Evolutionary conservation across 2,329 filamentous ascomycete genomes (phyloP).

Genomic region (Verruconis gallopava): DNA sequence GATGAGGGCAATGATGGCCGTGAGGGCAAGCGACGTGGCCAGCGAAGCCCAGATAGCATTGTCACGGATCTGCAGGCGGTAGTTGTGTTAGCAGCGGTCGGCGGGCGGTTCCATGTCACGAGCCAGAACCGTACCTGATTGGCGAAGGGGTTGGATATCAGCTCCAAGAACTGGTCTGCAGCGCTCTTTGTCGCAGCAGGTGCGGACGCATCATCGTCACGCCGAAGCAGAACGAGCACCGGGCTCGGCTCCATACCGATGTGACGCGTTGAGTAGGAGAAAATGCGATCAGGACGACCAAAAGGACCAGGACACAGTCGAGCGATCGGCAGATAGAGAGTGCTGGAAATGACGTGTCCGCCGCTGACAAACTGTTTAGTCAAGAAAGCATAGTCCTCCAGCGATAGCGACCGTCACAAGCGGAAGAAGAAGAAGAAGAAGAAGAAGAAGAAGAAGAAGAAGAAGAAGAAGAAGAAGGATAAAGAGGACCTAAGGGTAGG

Average conservation of each 20-base stretch:
- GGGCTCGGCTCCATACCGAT: constrained; percentile 7
- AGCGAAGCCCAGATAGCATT: constrained; percentile 67
- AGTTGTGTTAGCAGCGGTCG: background rate
- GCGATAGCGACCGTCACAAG: background rate
- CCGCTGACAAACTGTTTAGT: background rate
- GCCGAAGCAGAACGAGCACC: constrained; percentile 1
- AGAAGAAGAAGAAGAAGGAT: too few species aligned
- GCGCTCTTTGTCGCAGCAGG: background rate
- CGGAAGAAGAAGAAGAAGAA: background rate
- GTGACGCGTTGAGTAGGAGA: background rate
- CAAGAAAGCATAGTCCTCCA: background rate
- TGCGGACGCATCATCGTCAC: background rate
- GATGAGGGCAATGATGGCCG: constrained; percentile 56
- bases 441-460: background rate
- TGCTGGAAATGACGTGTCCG: background rate
- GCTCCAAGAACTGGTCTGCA: constrained; percentile 9
- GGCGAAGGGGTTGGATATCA: constrained; percentile 10
- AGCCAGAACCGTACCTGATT: constrained; percentile 13
- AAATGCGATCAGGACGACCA: background rate
- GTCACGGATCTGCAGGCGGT: constrained; percentile 33
- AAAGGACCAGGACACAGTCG: too few species aligned
- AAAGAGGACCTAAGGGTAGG: too few species aligned
- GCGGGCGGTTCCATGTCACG: background rate
- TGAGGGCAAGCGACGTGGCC: constrained; percentile 65
- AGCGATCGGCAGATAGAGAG: background rate